Conservation (phyloP, 2,329 filamentous ascomycete genomes). For the Amauroascus verrucosus region DNA sequence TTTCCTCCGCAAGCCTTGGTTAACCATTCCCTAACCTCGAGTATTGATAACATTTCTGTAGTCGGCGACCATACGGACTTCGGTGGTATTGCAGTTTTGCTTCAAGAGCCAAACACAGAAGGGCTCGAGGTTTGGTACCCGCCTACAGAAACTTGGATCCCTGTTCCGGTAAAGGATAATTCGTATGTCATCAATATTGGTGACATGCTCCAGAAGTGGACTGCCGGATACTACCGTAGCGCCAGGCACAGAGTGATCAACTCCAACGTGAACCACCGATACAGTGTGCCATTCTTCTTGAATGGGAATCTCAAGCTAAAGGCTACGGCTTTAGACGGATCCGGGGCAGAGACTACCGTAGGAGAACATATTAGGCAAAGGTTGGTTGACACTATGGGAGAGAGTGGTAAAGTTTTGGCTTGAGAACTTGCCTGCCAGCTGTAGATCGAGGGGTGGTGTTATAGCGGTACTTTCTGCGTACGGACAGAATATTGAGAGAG, state of each 20-base stretch:
- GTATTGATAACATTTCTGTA: neutral
- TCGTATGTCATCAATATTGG: neutral
- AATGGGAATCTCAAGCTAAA: neutral
- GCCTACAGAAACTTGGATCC: neutral
- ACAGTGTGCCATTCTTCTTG: neutral
- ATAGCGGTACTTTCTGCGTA: neutral
- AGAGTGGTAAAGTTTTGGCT: neutral
- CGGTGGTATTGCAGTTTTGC: neutral
- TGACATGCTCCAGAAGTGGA: neutral
- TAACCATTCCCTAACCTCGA: neutral
- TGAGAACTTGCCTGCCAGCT: neutral
- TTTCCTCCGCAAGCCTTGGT: no score
- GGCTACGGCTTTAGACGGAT: neutral
- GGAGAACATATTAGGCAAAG: neutral
- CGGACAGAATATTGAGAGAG: no score
- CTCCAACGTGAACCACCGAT: neutral
- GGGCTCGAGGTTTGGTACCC: neutral
- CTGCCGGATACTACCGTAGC: neutral
- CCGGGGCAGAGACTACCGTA: neutral
- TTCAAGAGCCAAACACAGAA: neutral
- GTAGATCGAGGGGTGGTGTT: neutral
- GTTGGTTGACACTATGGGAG: neutral
- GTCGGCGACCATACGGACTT: neutral
- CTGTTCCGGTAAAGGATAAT: neutral
- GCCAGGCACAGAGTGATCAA: neutral